These are phyloP conservation scores for Salix brachista DNA, from an alignment of 345 rosid genomes.

Conservation along the genomic window DNA sequence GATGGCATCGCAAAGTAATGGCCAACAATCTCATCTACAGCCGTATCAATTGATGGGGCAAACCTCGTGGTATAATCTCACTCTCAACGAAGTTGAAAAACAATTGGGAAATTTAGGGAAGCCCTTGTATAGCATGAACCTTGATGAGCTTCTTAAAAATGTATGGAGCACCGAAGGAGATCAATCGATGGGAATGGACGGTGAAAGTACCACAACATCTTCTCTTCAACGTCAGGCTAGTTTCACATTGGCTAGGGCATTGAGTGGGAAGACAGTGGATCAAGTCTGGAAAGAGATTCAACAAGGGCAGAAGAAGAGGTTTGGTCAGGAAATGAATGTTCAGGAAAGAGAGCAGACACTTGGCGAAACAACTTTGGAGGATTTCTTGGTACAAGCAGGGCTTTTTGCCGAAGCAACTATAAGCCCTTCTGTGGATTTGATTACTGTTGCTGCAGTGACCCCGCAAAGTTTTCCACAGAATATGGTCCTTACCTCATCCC, in stretches of 20 bases:
- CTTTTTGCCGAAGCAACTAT: slow-evolving; percentile 41
- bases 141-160: slow-evolving; percentile 51
- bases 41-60: slow-evolving; percentile 36
- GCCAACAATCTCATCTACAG: slow-evolving; percentile 36
- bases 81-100: slow-evolving; percentile 44
- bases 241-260: slow-evolving; percentile 40
- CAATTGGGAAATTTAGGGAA: slow-evolving; percentile 43
- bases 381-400: slow-evolving; percentile 61
- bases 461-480: slow-evolving; percentile 24
- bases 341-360: slow-evolving; percentile 30
- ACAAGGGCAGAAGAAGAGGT: slow-evolving; percentile 43
- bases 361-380: slow-evolving; percentile 57
- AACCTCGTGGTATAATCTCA: slow-evolving; percentile 43
- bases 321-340: slow-evolving; percentile 25
- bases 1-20: slow-evolving; percentile 48
- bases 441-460: slow-evolving; percentile 16
- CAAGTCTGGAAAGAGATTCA: slow-evolving; percentile 63
- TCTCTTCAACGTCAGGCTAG: slow-evolving; percentile 46
- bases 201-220: slow-evolving; percentile 17
- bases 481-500: slow-evolving; percentile 34
- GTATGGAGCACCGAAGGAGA: slow-evolving; percentile 40
- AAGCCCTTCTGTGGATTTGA: slow-evolving; percentile 39
- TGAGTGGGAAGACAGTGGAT: slow-evolving; percentile 55
- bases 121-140: slow-evolving; percentile 54
- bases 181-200: slow-evolving; percentile 23